These are phyloP conservation scores for Penicillium taxi DNA, from an alignment of 495 filamentous ascomycete genomes.

Conservation along the genomic window DNA sequence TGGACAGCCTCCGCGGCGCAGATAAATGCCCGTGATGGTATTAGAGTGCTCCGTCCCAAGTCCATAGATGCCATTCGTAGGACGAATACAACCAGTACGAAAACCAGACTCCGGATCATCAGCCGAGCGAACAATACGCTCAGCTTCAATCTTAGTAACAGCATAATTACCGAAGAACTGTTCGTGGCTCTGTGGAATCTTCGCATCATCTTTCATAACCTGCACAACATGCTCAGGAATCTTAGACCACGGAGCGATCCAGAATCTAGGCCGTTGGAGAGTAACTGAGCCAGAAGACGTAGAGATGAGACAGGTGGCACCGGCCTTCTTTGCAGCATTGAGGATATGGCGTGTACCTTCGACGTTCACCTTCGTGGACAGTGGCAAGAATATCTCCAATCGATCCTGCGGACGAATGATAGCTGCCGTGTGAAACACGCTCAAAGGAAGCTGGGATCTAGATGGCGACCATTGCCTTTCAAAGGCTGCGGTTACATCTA, in stretches of 20 bases:
- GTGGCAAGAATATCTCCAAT: slow-evolving; percentile 34
- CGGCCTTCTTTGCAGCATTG: slow-evolving; percentile 35
- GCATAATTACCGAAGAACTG: slow-evolving; percentile 52
- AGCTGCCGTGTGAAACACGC: slow-evolving; percentile 53
- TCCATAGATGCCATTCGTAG: slow-evolving; percentile 52
- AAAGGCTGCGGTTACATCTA: slow-evolving; percentile 40
- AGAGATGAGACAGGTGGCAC: slow-evolving; percentile 45
- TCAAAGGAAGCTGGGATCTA: slow-evolving; percentile 41
- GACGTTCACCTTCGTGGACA: slow-evolving; percentile 45
- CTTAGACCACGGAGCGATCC: slow-evolving; percentile 41
- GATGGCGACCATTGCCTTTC: slow-evolving; percentile 40
- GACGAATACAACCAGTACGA: slow-evolving; percentile 50
- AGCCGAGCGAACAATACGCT: slow-evolving; percentile 41
- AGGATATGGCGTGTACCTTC: slow-evolving; percentile 46
- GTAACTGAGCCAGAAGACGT: slow-evolving; percentile 49
- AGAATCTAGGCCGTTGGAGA: slow-evolving; percentile 37
- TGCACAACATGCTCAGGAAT: slow-evolving; percentile 35
- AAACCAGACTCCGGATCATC: slow-evolving; percentile 34
- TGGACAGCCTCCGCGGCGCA: slow-evolving; percentile 24
- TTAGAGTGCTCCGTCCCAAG: slow-evolving; percentile 43
- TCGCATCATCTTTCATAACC: slow-evolving; percentile 38
- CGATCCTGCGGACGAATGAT: slow-evolving; percentile 45
- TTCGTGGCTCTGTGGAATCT: slow-evolving; percentile 35
- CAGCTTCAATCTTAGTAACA: slow-evolving; percentile 46
- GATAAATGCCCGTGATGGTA: slow-evolving; percentile 36